Evolutionary conservation across 2,329 filamentous ascomycete genomes (phyloP), one percentile per base, ranked within the genome.

Genomic region (Aspergillus nomiae): DNA sequence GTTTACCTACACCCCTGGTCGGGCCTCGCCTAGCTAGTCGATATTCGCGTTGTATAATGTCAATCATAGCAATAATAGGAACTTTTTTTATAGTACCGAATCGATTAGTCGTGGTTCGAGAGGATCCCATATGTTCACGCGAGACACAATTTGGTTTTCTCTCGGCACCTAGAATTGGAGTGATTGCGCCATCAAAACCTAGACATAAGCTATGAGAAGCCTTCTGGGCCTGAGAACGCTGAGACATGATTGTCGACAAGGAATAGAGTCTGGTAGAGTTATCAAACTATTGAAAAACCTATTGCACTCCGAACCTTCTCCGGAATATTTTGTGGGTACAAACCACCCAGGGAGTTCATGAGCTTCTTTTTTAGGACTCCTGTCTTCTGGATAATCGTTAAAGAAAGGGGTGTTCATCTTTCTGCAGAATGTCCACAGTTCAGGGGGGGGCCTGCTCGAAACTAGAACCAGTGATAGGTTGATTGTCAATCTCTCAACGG

Each of bases 221-320:
- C 14, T 6, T 28, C 14, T 10, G 21, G n/a, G n/a, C 19, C 11
- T 10, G 21, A 38, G 38, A 32, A 21, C n/a, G 21, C 30, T 16
- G 34, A 55, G 51, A 55, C n/a, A 38, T 24, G 24, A 16, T 24
- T 14, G 30, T 24, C 5, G 14, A 38, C 24, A 14, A 38, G 21
- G 34, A 38, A 55, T 36, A 28, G 14, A 24, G 26, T 38, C 34
- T 34, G 51, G 30, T 38, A 19, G 34, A 38, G 30, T 41, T 56
- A 36, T 38, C 46, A 38, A 54, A 62, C 58, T 63, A 61, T 63
- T 54, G 58, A 51, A 58, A 12, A 46, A 26, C 7, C 36, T 38
- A 34, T 60, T 6, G 8, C 51, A 26, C 51, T n/a, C 32, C 21
- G 30, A 38, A n/a, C 48, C 26, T 36, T 63, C 62, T 61, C 48